Evolutionary conservation across 441 rosid species (phyloP), one percentile per base, ranked within the genome.

Genomic region (Sinapis alba): DNA sequence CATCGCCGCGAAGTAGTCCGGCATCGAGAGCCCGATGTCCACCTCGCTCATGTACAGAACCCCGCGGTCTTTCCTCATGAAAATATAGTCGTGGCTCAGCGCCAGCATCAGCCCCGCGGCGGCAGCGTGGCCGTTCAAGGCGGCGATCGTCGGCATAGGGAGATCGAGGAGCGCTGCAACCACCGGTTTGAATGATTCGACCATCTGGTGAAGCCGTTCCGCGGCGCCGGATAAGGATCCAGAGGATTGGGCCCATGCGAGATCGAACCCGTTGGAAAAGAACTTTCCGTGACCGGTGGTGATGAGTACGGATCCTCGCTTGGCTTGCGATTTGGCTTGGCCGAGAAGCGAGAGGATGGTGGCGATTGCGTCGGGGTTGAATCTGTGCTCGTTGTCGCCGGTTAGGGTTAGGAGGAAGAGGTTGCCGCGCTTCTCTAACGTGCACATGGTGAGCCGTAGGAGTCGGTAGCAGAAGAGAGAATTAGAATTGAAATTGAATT

Each of bases 251-350:
- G 96, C 94, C 92, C 91, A 88, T 18, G 75, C 83, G 36, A 91
- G 91, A 56, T 93, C 98, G 68, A 94, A 90, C 13, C 98, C 97
- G 36, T 90, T 92, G 72, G 97, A 92, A 88, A 92, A 94, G 91
- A 92, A 94, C 53, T 82, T 90, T 10, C 97, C 97, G 4, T 77
- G 69, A 27, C 87, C 82, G 15, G 87, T 84, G 69, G 97, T 90
- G 70, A 93, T 69, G 27, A 93, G 92, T 43, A 72, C 92, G 7
- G 94, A 87, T 43, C 96, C 98, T 19, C 73, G 83, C 0, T 87
- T 79, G 67, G 93, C 83, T 71, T 90, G 81, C 53, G 86, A 72
- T 45, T 85, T 87, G 70, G 81, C 88, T 28, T 82, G 68, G 23
- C 78, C 65, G 63, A 93, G 89, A 58, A 83, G 74, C 0, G 88